Conservation (phyloP, 2,329 filamentous ascomycete species). For the Rutstroemia sp. region DNA sequence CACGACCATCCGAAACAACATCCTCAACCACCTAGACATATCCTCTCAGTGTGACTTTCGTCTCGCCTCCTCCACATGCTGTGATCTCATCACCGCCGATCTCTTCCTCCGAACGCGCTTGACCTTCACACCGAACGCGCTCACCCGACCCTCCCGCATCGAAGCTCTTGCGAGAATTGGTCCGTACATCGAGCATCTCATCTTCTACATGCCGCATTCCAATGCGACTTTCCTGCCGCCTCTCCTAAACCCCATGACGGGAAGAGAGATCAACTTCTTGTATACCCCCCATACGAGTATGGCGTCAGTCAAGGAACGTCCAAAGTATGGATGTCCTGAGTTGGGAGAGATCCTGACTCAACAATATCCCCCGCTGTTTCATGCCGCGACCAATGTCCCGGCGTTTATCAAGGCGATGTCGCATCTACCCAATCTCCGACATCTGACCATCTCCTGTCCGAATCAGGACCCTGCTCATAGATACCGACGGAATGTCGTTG, state of each 20-base stretch:
- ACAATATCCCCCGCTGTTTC: conserved; percentile 84
- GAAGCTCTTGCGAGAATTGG: conserved; percentile 72
- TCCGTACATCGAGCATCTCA: conserved; percentile 69
- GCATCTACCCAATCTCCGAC: conserved; percentile 60
- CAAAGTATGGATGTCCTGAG: conserved; percentile 73
- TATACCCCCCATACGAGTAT: conserved; percentile 71
- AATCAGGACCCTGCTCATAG: conserved; percentile 61
- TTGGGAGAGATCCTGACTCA: conserved; percentile 75
- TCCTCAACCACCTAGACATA: conserved; percentile 26
- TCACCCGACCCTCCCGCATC: conserved; percentile 66
- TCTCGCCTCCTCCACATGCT: conserved; percentile 62
- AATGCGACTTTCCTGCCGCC: conserved; percentile 76
- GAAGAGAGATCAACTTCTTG: conserved; percentile 70
- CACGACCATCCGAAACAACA: conserved; percentile 20
- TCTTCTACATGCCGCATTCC: conserved; percentile 69
- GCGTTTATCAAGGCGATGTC: conserved; percentile 73
- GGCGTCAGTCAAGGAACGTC: conserved; percentile 51
- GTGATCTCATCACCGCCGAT: conserved; percentile 59
- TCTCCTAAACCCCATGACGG: conserved; percentile 70
- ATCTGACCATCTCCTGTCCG: conserved; percentile 70
- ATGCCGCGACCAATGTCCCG: conserved; percentile 79
- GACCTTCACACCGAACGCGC: conserved; percentile 66
- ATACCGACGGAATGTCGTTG: conserved; percentile 70
- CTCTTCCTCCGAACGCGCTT: conserved; percentile 63
- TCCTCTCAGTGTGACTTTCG: conserved; percentile 48